Percentiles rank a stretch among this genome's conserved stretches.
Conservation (phyloP, 805 yeast species). For the Yarrowia deformans region DNA sequence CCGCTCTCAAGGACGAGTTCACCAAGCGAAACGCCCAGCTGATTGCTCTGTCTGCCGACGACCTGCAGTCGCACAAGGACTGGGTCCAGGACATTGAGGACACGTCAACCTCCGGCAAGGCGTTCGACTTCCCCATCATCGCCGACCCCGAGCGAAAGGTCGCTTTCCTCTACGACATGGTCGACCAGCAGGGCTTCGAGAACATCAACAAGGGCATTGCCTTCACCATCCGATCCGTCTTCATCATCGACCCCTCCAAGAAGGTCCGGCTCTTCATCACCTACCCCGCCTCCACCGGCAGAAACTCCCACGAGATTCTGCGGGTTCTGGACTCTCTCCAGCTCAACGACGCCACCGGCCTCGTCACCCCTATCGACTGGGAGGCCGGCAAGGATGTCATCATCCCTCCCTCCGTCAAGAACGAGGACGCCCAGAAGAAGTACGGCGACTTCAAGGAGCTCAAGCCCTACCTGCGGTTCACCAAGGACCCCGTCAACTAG, state of each 20-base stretch:
- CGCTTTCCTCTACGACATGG: slow-evolving; percentile 85
- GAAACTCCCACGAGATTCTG: slow-evolving; percentile 91
- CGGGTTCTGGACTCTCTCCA: slow-evolving; percentile 91
- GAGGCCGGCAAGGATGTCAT: slow-evolving; percentile 87
- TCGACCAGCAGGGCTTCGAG: slow-evolving; percentile 82
- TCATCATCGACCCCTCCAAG: slow-evolving; percentile 88
- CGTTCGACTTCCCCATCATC: slow-evolving; percentile 86
- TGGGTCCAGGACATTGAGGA: slow-evolving; percentile 96
- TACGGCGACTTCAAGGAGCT: slow-evolving; percentile 86
- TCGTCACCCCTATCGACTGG: slow-evolving; percentile 95
- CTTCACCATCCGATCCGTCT: slow-evolving; percentile 90
- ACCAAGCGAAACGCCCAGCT: slow-evolving; percentile 83
- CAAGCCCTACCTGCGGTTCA: slow-evolving; percentile 88
- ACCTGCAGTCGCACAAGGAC: slow-evolving; percentile 74
- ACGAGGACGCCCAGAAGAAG: slow-evolving; percentile 78
- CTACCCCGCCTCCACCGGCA: slow-evolving; percentile 93
- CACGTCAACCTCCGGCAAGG: slow-evolving; percentile 68
- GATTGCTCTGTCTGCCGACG: slow-evolving; percentile 89
- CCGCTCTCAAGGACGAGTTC: slow-evolving; percentile 87
- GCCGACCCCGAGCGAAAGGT: slow-evolving; percentile 88
- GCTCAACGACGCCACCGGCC: slow-evolving; percentile 72
- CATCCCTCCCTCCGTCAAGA: slow-evolving; percentile 84
- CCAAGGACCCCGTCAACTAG: slow-evolving; percentile 49
- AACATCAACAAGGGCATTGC: slow-evolving; percentile 75
- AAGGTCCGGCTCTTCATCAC: slow-evolving; percentile 85